Evolutionary conservation across 2,329 filamentous ascomycete species (phyloP).

Genomic region (Fusarium globosum): DNA sequence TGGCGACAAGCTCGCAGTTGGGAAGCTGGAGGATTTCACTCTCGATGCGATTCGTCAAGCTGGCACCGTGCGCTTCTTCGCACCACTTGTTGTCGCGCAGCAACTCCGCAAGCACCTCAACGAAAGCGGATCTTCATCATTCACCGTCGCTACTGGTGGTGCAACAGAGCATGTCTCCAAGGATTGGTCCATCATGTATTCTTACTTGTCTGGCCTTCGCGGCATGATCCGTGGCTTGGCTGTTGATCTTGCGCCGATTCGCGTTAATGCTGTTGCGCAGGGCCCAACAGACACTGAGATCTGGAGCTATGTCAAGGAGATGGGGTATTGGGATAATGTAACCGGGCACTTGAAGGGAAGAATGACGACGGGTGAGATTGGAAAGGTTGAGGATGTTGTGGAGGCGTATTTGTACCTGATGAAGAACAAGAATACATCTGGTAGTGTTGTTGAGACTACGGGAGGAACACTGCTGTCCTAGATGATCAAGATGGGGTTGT

Average conservation of each 20-base stretch:
- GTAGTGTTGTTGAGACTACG: slow-evolving; percentile 36
- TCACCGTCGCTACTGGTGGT: slow-evolving; percentile 34
- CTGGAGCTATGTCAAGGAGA: slow-evolving; percentile 26
- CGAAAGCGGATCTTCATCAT: slow-evolving; percentile 19
- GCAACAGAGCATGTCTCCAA: slow-evolving; percentile 25
- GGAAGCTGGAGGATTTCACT: slow-evolving; percentile 23
- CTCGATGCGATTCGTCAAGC: slow-evolving; percentile 28
- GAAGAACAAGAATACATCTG: slow-evolving; percentile 39
- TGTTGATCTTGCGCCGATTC: slow-evolving; percentile 33
- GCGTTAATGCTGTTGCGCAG: slow-evolving; percentile 34
- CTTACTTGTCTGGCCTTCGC: slow-evolving; percentile 26
- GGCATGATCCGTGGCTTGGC: slow-evolving; percentile 32
- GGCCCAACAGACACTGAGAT: slow-evolving; percentile 35
- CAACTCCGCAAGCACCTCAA: slow-evolving; percentile 32
- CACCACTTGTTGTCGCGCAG: slow-evolving; percentile 31
- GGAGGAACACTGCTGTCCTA: slow-evolving; percentile 35
- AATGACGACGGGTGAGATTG: slow-evolving; percentile 27
- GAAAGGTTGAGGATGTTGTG: slow-evolving; percentile 32
- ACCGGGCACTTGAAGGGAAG: slow-evolving; percentile 25
- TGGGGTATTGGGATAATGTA: slow-evolving; percentile 29
- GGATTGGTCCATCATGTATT: slow-evolving; percentile 32
- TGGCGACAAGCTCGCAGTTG: slow-evolving; percentile 25
- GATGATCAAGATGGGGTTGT: not conserved
- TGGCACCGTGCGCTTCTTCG: slow-evolving; percentile 36
- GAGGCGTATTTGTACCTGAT: slow-evolving; percentile 41